phyloP scores from a whole-genome alignment of 2,329 filamentous ascomycete genomes.

The Cordyceps sp. region DNA sequence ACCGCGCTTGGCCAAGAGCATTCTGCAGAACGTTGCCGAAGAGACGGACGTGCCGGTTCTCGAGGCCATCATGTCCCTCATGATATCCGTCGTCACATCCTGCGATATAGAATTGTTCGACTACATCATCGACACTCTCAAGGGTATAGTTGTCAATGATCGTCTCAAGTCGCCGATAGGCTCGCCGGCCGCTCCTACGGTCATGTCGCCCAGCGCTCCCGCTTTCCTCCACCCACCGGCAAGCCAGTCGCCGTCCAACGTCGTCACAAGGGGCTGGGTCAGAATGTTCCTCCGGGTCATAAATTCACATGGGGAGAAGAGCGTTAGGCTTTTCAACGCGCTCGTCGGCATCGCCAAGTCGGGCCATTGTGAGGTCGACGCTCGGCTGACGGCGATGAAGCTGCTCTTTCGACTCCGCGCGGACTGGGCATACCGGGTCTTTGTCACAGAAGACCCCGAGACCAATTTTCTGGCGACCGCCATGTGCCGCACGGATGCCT shows the following conservation, averaged over 20 bases:
- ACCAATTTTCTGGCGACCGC: conserved; percentile 56
- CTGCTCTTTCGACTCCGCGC: conserved; percentile 69
- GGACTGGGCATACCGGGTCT: conserved; percentile 64
- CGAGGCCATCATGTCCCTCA: conserved; percentile 45
- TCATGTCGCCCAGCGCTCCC: conserved; percentile 6
- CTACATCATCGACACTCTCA: conserved; percentile 35
- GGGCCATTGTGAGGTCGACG: conserved; percentile 44
- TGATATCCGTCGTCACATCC: conserved; percentile 45
- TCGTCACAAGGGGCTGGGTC: conserved; percentile 55
- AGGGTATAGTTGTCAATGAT: conserved; percentile 31
- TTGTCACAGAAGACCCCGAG: conserved; percentile 53
- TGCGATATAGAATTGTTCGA: conserved; percentile 42
- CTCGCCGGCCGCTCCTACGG: conserved; percentile 11
- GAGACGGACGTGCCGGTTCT: conserved; percentile 52
- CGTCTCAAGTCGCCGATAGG: conserved; percentile 24
- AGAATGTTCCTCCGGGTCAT: conserved; percentile 62
- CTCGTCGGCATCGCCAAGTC: conserved; percentile 48
- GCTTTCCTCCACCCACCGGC: conserved; percentile 9
- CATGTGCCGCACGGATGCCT: conserved; percentile 47
- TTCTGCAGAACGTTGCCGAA: conserved; percentile 42
- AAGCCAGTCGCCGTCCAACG: conserved; percentile 44
- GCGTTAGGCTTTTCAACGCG: conserved; percentile 42
- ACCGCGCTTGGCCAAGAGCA: conserved; percentile 39
- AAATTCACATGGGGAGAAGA: conserved; percentile 47
- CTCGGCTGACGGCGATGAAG: conserved; percentile 59